These are phyloP conservation scores for Talaromyces sp. DNA, from an alignment of 2,329 filamentous ascomycete genomes.

Conservation along the genomic window DNA sequence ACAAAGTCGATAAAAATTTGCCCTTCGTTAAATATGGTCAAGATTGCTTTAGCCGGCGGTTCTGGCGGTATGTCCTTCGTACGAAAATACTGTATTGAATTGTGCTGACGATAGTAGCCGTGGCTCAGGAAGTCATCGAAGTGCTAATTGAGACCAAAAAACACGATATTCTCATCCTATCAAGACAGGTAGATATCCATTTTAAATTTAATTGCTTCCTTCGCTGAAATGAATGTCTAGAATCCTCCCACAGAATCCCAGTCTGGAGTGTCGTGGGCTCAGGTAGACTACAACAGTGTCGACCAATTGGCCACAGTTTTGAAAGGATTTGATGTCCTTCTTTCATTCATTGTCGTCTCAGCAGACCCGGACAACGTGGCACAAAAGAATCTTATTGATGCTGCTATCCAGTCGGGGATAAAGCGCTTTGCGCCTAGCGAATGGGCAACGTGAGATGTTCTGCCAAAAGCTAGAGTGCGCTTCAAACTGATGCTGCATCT, in stretches of 20 bases:
- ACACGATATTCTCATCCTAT: neutral
- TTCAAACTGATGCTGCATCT: neutral
- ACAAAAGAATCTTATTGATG: neutral
- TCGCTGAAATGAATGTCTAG: neutral
- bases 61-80: neutral
- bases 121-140: neutral
- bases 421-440: neutral
- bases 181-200: neutral
- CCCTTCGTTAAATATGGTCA: neutral
- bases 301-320: neutral
- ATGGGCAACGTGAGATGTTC: neutral
- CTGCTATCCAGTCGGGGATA: neutral
- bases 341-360: neutral
- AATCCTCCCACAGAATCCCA: neutral
- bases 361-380: neutral
- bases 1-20: neutral
- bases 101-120: neutral
- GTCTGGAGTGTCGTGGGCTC: neutral
- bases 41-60: constrained; percentile 2
- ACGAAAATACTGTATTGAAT: neutral
- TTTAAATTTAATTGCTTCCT: neutral
- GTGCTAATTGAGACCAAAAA: neutral
- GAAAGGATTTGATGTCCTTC: neutral
- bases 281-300: neutral
- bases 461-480: neutral